Evolutionary conservation across 495 filamentous ascomycete species (phyloP).

Genomic region (Daldinia decipiens): DNA sequence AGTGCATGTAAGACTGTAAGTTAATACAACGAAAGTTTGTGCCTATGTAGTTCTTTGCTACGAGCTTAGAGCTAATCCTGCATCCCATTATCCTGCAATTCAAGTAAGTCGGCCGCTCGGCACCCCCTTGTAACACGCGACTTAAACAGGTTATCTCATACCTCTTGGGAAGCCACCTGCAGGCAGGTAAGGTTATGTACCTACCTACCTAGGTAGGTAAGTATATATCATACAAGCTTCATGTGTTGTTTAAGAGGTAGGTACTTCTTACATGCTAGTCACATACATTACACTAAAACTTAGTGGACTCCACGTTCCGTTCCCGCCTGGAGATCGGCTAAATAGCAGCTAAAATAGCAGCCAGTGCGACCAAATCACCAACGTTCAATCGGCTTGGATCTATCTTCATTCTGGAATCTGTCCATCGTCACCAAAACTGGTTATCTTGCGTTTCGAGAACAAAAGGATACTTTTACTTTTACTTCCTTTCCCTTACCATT

Average conservation of each 20-base stretch:
- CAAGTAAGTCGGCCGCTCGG: slow-evolving; percentile 24
- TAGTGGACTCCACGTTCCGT: slow-evolving; percentile 37
- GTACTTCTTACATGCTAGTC: slow-evolving; percentile 4
- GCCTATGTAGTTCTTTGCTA: neutral
- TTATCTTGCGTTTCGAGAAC: slow-evolving; percentile 6
- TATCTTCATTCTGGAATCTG: slow-evolving; percentile 13
- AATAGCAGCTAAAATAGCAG: slow-evolving; percentile 32
- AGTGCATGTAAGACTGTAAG: neutral
- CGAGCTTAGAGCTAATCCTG: slow-evolving; percentile 12
- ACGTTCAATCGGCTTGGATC: neutral
- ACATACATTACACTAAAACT: neutral
- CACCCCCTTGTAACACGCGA: slow-evolving; percentile 20
- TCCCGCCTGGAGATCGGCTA: slow-evolving; percentile 41
- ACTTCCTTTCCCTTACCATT: neutral
- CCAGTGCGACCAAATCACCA: slow-evolving; percentile 18
- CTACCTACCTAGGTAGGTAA: no score
- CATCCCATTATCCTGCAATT: slow-evolving; percentile 19
- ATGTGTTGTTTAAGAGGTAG: neutral
- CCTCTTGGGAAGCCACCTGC: neutral
- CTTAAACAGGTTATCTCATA: slow-evolving; percentile 23
- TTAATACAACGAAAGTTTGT: neutral
- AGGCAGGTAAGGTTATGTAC: neutral
- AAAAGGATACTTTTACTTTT: neutral
- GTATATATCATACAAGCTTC: neutral
- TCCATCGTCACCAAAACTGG: slow-evolving; percentile 8